Percentiles rank a stretch among this genome's conserved stretches.
phyloP scores from a whole-genome alignment of 495 filamentous ascomycete species.

The Penicillium salamii region DNA sequence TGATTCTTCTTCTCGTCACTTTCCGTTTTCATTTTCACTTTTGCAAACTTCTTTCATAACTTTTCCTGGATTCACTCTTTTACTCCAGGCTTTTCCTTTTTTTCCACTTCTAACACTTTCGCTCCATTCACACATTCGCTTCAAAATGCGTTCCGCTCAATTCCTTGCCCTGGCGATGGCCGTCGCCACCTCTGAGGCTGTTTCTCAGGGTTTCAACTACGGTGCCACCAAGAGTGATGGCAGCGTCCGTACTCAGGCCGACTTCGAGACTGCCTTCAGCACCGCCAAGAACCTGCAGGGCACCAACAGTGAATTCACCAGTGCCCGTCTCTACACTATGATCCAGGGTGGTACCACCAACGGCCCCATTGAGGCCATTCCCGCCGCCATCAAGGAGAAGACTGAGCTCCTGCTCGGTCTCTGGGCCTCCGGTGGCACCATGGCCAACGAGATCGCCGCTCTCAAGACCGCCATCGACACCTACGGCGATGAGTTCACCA shows the following conservation, averaged over 20 bases:
- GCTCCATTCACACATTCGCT: slow-evolving; percentile 9
- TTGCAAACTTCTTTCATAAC: background rate
- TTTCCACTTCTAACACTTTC: background rate
- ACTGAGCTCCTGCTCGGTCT: slow-evolving; percentile 73
- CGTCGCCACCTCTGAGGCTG: slow-evolving; percentile 44
- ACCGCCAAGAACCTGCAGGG: slow-evolving; percentile 66
- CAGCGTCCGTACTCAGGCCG: slow-evolving; percentile 56
- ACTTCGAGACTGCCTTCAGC: slow-evolving; percentile 70
- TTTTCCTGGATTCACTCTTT: slow-evolving; percentile 14
- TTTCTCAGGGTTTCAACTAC: slow-evolving; percentile 79
- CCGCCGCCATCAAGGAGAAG: slow-evolving; percentile 70
- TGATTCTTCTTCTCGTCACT: slow-evolving; percentile 2
- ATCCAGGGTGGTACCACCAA: slow-evolving; percentile 60
- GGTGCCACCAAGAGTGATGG: slow-evolving; percentile 63
- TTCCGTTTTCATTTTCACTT: slow-evolving; percentile 3
- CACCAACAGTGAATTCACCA: slow-evolving; percentile 68
- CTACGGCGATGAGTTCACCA: slow-evolving; percentile 60
- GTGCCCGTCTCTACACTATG: slow-evolving; percentile 65
- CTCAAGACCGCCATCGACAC: slow-evolving; percentile 59
- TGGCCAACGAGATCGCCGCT: slow-evolving; percentile 68
- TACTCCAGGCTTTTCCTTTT: background rate
- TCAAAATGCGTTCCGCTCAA: slow-evolving; percentile 36
- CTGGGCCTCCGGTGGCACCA: slow-evolving; percentile 70
- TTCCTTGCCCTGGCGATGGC: slow-evolving; percentile 45
- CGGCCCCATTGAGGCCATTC: slow-evolving; percentile 65